phyloP scores from a whole-genome alignment of 2,329 filamentous ascomycete genomes.

The Fusarium sp. region DNA sequence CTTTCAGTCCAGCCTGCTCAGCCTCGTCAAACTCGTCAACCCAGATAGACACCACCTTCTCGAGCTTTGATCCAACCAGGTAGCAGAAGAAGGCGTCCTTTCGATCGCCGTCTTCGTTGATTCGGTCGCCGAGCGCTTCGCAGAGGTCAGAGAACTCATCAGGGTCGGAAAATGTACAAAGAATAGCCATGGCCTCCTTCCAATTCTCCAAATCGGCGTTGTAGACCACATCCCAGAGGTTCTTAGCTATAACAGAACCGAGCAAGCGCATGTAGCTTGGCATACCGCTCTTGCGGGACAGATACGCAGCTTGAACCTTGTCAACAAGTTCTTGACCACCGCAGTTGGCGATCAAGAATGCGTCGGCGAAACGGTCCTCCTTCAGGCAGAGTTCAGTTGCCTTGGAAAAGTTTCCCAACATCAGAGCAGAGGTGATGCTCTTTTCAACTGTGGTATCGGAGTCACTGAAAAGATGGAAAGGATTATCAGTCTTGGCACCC shows the following conservation, averaged over 20 bases:
- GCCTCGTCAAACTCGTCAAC: slow-evolving; percentile 86
- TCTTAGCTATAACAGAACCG: slow-evolving; percentile 92
- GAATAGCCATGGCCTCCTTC: slow-evolving; percentile 95
- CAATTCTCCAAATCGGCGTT: slow-evolving; percentile 93
- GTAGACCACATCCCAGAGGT: slow-evolving; percentile 97
- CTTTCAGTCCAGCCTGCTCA: slow-evolving; percentile 77
- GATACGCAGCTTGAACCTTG: slow-evolving; percentile 91
- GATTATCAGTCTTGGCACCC: slow-evolving; percentile 90
- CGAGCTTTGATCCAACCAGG: slow-evolving; percentile 91
- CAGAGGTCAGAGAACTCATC: slow-evolving; percentile 94
- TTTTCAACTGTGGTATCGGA: slow-evolving; percentile 87
- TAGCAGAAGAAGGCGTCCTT: slow-evolving; percentile 98
- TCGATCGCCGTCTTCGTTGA: slow-evolving; percentile 78
- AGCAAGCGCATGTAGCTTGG: slow-evolving; percentile 94
- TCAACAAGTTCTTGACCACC: slow-evolving; percentile 93
- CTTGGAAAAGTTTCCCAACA: slow-evolving; percentile 90
- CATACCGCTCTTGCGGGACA: slow-evolving; percentile 80
- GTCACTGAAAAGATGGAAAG: slow-evolving; percentile 88
- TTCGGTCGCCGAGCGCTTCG: slow-evolving; percentile 90
- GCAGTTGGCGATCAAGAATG: slow-evolving; percentile 97
- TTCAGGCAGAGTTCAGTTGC: slow-evolving; percentile 89
- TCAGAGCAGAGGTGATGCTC: slow-evolving; percentile 84
- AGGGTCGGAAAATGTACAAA: slow-evolving; percentile 94
- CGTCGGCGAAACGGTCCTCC: slow-evolving; percentile 91
- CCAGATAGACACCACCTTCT: slow-evolving; percentile 98